Conservation (phyloP, 2,329 filamentous ascomycete species). For the Xylaria arbuscula region DNA sequence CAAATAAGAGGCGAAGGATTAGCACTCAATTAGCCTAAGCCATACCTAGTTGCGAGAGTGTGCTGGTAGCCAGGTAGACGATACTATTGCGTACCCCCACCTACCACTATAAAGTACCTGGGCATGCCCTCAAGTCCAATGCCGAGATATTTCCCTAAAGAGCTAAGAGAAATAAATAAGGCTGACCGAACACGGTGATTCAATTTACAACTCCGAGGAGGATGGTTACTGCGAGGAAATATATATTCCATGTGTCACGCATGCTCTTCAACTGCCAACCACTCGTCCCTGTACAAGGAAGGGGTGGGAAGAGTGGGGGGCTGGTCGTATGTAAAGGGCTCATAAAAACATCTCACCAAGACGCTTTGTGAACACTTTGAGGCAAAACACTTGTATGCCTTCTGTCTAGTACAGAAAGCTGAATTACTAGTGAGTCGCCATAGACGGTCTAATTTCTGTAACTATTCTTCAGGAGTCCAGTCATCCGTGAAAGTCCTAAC, state of each 20-base stretch:
- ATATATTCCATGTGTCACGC: neutral
- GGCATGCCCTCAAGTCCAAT: neutral
- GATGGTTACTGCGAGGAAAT: slow-evolving; percentile 3
- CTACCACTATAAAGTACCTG: neutral
- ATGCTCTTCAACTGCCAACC: neutral
- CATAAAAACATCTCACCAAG: neutral
- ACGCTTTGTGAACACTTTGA: neutral
- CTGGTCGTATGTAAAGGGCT: neutral
- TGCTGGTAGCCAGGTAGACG: neutral
- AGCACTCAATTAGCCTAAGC: neutral
- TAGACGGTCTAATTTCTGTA: neutral
- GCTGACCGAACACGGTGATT: neutral
- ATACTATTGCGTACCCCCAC: slow-evolving; percentile 18
- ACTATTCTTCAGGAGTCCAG: neutral
- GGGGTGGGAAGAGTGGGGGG: neutral
- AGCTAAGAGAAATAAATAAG: neutral
- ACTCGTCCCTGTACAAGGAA: neutral
- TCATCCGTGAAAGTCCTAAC: neutral
- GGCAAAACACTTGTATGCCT: neutral
- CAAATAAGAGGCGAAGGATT: slow-evolving; percentile 15
- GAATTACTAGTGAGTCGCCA: neutral
- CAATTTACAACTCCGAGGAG: slow-evolving; percentile 9
- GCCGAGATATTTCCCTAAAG: neutral
- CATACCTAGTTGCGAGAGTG: neutral
- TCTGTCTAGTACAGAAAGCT: neutral